These are phyloP conservation scores for Neonectria neomacrospora DNA, from an alignment of 2,329 filamentous ascomycete genomes.

Conservation along the genomic window DNA sequence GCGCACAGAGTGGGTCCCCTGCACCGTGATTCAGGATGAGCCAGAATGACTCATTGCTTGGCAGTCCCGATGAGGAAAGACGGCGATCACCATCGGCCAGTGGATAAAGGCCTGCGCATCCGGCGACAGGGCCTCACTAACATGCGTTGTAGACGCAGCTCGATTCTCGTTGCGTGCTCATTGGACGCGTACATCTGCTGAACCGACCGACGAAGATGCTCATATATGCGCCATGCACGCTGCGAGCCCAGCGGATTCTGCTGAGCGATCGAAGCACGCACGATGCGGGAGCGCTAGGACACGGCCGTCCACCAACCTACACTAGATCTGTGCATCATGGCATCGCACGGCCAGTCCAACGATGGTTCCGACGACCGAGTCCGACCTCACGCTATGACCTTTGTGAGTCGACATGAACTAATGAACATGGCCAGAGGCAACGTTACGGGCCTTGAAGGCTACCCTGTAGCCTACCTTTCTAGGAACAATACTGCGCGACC, in stretches of 20 bases:
- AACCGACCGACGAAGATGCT: not conserved
- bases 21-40: constrained; percentile 41
- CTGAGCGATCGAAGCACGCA: not conserved
- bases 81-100: not conserved
- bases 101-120: not conserved
- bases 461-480: not conserved
- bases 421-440: not conserved
- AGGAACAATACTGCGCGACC: not conserved
- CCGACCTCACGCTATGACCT: not conserved
- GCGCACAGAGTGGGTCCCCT: constrained; percentile 6
- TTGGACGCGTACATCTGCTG: not conserved
- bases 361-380: too few relatives aligned
- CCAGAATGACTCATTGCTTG: constrained; percentile 49
- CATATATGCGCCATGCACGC: not conserved
- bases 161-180: not conserved
- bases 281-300: not conserved
- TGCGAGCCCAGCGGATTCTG: not conserved
- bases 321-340: not conserved
- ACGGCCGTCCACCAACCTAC: not conserved
- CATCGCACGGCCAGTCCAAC: too few relatives aligned
- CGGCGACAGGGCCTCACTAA: not conserved
- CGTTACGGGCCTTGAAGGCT: not conserved
- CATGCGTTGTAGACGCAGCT: not conserved
- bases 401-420: not conserved
- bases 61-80: constrained; percentile 31